Evolutionary conservation across 1,139 yeast species (phyloP), one percentile per base, ranked within the genome.

Genomic region (Kodamaea fungicola): DNA sequence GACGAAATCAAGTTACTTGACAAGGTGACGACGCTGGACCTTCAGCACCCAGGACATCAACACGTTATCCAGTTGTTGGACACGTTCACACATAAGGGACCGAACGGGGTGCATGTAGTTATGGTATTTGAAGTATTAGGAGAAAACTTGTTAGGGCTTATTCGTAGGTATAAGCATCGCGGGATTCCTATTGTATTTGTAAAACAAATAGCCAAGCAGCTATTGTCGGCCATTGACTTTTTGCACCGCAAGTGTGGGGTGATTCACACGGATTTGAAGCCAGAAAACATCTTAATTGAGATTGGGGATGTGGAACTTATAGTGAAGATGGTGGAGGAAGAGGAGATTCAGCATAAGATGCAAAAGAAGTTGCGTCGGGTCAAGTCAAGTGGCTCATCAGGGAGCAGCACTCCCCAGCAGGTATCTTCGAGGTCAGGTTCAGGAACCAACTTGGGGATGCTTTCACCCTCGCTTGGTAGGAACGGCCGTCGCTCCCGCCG

Each of bases 401-500:
- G 9, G 12, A 28, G 12, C 4, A 12, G 19, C 8, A 27, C 25
- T 9, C 32, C 25, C 4, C 16, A 6, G 25, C 22, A 22, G 7
- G 21, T 28, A 8, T 29, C 42, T 12, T 28, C 22, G 12, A 12
- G 30, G 8, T 27, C 29, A 7, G 29, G 29, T 8, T 23, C 26
- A 23, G 26, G 26, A 23, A 12, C 30, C 50, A 45, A 32, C 46
- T 9, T 31, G 34, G 19, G 30, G 9, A 28, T 7, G 3, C 28
- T 46, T 31, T 60, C 72, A 5, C 74, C 76, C 2, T 64, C 72
- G 0, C 50, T 68, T 21, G 74, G 74, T 2, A 52, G 75, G 40
- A 65, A 65, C 44, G 76, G 75, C 3, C 64, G 87, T 42, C 66
- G 83, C 40, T 68, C 87, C 21, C 73, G 96, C 51, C 66, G 95